These are phyloP conservation scores for Fusarium paranaense DNA, from an alignment of 2,329 filamentous ascomycete genomes.

Conservation along the genomic window DNA sequence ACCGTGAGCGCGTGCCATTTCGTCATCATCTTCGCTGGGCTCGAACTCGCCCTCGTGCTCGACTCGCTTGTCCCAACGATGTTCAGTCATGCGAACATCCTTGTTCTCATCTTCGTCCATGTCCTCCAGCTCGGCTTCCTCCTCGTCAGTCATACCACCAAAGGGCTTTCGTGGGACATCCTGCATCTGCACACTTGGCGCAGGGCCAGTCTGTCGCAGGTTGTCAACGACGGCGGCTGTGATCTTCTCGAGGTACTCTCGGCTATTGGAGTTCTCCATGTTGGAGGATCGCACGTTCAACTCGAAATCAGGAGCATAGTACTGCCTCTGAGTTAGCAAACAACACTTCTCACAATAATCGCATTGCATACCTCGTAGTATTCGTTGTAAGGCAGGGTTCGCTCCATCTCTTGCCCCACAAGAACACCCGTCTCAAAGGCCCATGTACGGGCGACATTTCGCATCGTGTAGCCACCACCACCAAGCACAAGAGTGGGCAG, in stretches of 20 bases:
- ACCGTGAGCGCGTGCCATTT: constrained; percentile 79
- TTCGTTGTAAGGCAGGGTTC: constrained; percentile 93
- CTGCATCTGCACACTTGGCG: constrained; percentile 91
- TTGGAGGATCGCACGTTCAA: constrained; percentile 90
- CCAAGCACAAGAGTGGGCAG: constrained; percentile 92
- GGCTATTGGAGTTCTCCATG: constrained; percentile 90
- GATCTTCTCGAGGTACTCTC: constrained; percentile 84
- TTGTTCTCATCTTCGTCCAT: constrained; percentile 88
- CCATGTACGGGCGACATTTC: constrained; percentile 97
- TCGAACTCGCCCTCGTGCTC: constrained; percentile 84
- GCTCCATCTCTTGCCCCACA: constrained; percentile 83
- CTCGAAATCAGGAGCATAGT: constrained; percentile 91
- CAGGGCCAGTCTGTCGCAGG: constrained; percentile 84
- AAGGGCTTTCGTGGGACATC: constrained; percentile 75
- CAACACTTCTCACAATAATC: not conserved
- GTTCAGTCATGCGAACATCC: constrained; percentile 84
- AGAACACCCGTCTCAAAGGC: constrained; percentile 94
- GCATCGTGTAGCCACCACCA: constrained; percentile 95
- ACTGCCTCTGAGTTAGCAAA: constrained; percentile 62
- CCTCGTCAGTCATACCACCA: constrained; percentile 73
- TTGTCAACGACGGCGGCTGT: constrained; percentile 87
- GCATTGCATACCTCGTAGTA: constrained; percentile 79
- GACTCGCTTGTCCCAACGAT: constrained; percentile 83
- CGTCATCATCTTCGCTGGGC: constrained; percentile 86
- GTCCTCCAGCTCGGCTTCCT: constrained; percentile 74